These are phyloP conservation scores for Camillea tinctor DNA, from an alignment of 2,329 filamentous ascomycete species.

Conservation along the genomic window DNA sequence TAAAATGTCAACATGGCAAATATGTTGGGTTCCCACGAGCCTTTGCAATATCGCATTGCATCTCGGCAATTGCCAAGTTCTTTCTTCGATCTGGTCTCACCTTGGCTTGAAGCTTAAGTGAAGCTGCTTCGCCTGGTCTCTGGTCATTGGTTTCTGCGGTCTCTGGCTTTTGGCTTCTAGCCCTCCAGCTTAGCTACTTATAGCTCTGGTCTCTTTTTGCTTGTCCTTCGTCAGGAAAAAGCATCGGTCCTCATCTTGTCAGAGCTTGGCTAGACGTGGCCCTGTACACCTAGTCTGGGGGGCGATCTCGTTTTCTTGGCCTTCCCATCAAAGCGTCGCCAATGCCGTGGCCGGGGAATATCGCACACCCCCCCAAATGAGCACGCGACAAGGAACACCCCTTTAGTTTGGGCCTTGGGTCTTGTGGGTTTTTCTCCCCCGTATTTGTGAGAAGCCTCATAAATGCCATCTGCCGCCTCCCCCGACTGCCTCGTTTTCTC, in stretches of 20 bases:
- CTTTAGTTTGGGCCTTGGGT: neutral
- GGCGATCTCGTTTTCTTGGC: conserved; percentile 2
- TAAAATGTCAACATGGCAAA: neutral
- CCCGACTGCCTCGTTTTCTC: neutral
- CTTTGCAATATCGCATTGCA: conserved; percentile 13
- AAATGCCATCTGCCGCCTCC: neutral
- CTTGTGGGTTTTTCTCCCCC: conserved; percentile 1
- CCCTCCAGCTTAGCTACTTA: too few species aligned
- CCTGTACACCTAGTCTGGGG: neutral
- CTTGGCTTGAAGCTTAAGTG: conserved; percentile 15
- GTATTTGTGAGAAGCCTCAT: conserved; percentile 2
- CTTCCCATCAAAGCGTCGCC: conserved; percentile 3
- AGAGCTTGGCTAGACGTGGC: conserved; percentile 1
- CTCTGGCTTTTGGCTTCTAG: too few species aligned
- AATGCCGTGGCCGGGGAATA: conserved; percentile 6
- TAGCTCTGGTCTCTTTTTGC: too few species aligned
- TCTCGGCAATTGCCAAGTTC: conserved; percentile 3
- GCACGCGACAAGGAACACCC: conserved; percentile 1
- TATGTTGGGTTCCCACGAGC: neutral
- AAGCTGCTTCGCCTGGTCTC: conserved; percentile 20
- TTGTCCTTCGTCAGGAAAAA: neutral
- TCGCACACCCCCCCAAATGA: conserved; percentile 5
- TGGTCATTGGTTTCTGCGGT: neutral
- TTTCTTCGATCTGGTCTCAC: neutral
- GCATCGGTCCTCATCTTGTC: neutral